phyloP scores from a whole-genome alignment of 1,139 yeast species.

The Lipomyces yarrowii region DNA sequence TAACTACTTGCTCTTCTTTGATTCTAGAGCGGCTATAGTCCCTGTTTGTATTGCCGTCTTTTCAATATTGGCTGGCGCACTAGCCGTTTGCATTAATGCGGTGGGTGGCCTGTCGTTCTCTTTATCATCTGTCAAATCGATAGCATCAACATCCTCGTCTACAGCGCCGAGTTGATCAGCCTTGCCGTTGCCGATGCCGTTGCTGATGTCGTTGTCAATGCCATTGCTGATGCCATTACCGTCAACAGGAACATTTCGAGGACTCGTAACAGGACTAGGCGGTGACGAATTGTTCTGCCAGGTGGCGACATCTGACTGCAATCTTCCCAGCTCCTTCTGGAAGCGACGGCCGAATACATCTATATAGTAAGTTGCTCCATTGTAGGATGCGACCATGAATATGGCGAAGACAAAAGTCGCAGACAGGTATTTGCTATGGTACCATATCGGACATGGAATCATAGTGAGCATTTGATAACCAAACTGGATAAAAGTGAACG shows the following conservation, averaged over 20 bases:
- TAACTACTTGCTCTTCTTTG: slow-evolving; percentile 11
- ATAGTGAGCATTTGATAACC: slow-evolving; percentile 85
- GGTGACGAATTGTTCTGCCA: slow-evolving; percentile 35
- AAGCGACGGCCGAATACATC: slow-evolving; percentile 88
- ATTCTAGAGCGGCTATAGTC: background rate
- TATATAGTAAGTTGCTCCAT: slow-evolving; percentile 92
- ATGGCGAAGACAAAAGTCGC: slow-evolving; percentile 69
- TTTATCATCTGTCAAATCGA: slow-evolving; percentile 8
- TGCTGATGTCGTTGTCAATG: background rate
- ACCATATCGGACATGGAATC: slow-evolving; percentile 88
- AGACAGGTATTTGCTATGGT: slow-evolving; percentile 66
- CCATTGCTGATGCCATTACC: background rate
- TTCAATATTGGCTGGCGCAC: background rate
- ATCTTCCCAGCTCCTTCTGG: slow-evolving; percentile 74
- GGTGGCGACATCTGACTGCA: slow-evolving; percentile 64
- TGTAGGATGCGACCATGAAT: slow-evolving; percentile 77
- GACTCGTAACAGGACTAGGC: slow-evolving; percentile 22
- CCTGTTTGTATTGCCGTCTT: background rate
- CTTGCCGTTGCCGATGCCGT: background rate
- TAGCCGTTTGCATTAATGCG: background rate
- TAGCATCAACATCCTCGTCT: slow-evolving; percentile 17
- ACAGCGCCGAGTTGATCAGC: background rate
- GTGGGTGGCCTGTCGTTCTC: background rate
- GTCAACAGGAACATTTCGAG: background rate
- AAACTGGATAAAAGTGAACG: slow-evolving; percentile 85